These are phyloP conservation scores for Fusarium haematococcum DNA, from an alignment of 2,329 filamentous ascomycete genomes.

Conservation along the genomic window DNA sequence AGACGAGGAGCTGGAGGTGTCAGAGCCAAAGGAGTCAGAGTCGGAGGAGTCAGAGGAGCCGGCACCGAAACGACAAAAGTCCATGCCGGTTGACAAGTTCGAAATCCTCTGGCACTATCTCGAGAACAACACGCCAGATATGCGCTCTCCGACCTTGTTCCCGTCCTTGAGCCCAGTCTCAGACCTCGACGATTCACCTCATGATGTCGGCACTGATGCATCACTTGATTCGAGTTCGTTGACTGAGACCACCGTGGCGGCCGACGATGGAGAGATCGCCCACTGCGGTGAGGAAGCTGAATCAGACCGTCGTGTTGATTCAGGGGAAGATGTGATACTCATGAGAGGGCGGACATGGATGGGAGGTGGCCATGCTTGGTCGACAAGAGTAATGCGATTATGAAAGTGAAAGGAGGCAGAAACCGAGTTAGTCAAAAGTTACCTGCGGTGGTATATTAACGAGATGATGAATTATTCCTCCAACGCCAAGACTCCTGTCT, in stretches of 20 bases:
- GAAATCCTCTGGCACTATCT: neutral
- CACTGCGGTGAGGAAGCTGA: neutral
- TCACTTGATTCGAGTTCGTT: neutral
- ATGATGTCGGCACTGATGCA: neutral
- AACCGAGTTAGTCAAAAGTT: neutral
- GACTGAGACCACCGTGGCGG: neutral
- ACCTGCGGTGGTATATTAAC: slow-evolving; percentile 28
- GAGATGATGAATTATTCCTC: slow-evolving; percentile 17
- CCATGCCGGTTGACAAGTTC: neutral
- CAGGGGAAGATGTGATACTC: neutral
- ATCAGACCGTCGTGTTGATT: neutral
- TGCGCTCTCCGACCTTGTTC: neutral
- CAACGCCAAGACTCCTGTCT: slow-evolving; percentile 37
- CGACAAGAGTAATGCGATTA: neutral
- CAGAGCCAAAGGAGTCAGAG: neutral
- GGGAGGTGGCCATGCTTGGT: neutral
- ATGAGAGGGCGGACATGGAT: neutral
- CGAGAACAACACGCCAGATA: neutral
- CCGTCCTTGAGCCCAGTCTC: neutral
- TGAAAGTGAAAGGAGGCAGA: neutral
- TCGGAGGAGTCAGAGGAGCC: neutral
- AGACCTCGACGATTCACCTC: neutral
- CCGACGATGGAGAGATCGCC: neutral
- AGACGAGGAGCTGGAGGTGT: neutral
- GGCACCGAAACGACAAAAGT: neutral